Evolutionary conservation across 1,284 basidiomycete species (phyloP), one percentile per base, ranked within the genome.

Genomic region (Malassezia brasiliensis): DNA sequence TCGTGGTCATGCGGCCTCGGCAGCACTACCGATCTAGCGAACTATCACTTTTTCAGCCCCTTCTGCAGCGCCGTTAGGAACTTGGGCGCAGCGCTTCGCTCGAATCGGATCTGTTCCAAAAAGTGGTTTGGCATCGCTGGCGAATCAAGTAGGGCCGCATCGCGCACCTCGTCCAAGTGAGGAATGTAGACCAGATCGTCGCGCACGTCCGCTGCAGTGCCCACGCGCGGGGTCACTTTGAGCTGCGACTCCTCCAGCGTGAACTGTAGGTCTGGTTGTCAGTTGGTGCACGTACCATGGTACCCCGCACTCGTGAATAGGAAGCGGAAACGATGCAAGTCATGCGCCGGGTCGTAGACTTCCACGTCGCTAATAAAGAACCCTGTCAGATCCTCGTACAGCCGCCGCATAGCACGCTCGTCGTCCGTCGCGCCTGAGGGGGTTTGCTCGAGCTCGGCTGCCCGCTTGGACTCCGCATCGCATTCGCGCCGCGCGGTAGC

Each of bases 371-470:
- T 63, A 14, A 74, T 52, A 22, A 67, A 63, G 17, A 74, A 52
- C 5, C 71, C 71, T 9, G 71, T 74, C 9, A 74, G 56, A 32
- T 74, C 71, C 50, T 74, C 71, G 60, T 74, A 74, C 34, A 74
- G 61, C 37, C 64, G 62, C 11, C 69, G 65, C 8, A 74, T 56
- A 1, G 69, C 68, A 37, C 60, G 60, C 28, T 69, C 64, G 49
- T 69, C 67, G 14, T 50, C 53, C 11, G 30, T 15, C 8, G 39
- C 42, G 25, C 15, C 4, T n/a, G 17, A 12, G 1, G 46, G 11
- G 20, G 28, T 35, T 6, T 12, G 44, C 34, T 54, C 52, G 10
- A 54, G 47, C 30, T 41, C 30, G 3, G 8, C 35, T 1, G 35
- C 31, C 9, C 47, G 47, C 5, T 34, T 15, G 6, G 37, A 15